These are phyloP conservation scores for Bretschneidera sinensis DNA, from an alignment of 345 rosid species.

Conservation along the genomic window DNA sequence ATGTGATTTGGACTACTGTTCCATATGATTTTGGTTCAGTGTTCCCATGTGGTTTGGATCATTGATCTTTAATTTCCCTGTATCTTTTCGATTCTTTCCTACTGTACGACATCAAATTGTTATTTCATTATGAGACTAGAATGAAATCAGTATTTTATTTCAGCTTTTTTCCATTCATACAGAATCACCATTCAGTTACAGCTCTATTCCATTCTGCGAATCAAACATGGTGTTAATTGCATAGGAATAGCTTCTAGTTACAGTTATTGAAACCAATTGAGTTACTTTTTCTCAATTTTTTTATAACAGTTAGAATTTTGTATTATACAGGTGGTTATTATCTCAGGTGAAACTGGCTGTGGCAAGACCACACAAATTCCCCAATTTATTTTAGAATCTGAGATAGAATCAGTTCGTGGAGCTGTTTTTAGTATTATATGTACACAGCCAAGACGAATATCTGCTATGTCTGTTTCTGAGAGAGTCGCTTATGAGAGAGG, in stretches of 20 bases:
- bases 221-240: neutral
- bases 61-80: no score
- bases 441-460: slow-evolving; percentile 93
- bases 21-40: no score
- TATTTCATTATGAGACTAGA: no score
- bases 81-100: no score
- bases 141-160: no score
- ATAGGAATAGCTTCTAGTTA: neutral
- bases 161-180: no score
- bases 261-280: no score
- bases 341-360: slow-evolving; percentile 97
- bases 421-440: slow-evolving; percentile 83
- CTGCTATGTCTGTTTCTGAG: slow-evolving; percentile 93
- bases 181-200: no score
- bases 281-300: neutral
- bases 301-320: neutral
- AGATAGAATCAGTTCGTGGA: slow-evolving; percentile 59
- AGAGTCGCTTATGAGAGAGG: slow-evolving; percentile 95
- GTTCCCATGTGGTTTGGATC: no score
- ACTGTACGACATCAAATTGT: no score
- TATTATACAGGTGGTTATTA: slow-evolving; percentile 62
- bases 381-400: slow-evolving; percentile 82
- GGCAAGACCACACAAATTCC: slow-evolving; percentile 99
- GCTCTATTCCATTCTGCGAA: no score
- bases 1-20: no score